A percentile compares a stretch with the other conserved stretches of the same genome.
phyloP scores from a whole-genome alignment of 495 filamentous ascomycete species.

The Trichoderma virens region DNA sequence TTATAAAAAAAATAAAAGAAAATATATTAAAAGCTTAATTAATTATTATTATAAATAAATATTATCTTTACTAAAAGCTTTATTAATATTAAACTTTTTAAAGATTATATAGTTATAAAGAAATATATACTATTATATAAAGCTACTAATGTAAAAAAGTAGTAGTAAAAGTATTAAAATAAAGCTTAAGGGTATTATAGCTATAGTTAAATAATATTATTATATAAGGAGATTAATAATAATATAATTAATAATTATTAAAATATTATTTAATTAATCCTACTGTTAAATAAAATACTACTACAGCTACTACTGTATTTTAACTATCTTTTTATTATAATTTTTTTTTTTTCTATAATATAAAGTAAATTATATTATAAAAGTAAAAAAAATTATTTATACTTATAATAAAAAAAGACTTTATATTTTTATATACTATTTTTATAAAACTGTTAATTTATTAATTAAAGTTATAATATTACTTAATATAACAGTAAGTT shows the following conservation, averaged over 20 bases:
- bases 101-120: background rate
- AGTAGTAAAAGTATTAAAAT: background rate
- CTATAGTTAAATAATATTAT: background rate
- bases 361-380: background rate
- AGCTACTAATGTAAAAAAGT: background rate
- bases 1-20: background rate
- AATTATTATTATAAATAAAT: background rate
- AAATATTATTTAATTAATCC: background rate
- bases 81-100: background rate
- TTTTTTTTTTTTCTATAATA: background rate
- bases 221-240: background rate
- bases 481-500: no score
- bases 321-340: background rate
- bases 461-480: background rate
- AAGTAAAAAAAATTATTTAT: no score
- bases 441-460: background rate
- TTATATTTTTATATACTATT: background rate
- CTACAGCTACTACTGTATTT: background rate
- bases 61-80: background rate
- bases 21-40: background rate
- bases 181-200: background rate
- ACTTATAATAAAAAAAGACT: no score
- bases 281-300: background rate
- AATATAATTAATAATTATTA: background rate
- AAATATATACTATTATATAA: background rate